Evolutionary conservation across 768 basidiomycete genomes (phyloP).

Genomic region (Punctularia strigosozonata): DNA sequence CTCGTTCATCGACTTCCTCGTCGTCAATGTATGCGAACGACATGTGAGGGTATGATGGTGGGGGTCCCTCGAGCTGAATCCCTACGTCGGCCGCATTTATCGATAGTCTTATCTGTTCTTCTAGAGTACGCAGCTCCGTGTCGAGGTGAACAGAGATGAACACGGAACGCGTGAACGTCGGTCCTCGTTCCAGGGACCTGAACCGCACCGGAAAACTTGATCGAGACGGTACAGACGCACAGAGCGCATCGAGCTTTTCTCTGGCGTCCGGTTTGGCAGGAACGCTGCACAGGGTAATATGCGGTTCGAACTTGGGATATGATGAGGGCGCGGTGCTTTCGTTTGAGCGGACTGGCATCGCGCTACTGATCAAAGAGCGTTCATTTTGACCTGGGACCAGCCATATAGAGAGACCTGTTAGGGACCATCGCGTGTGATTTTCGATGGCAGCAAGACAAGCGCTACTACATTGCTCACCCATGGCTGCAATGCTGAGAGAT

Average conservation of each 20-base stretch:
- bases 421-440: too few relatives aligned
- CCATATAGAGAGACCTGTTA: slow-evolving; percentile 62
- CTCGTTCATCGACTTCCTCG: slow-evolving; percentile 47
- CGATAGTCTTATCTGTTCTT: slow-evolving; percentile 29
- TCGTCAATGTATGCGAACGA: slow-evolving; percentile 67
- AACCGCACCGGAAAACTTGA: slow-evolving; percentile 33
- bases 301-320: slow-evolving; percentile 54
- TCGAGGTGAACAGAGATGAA: slow-evolving; percentile 40
- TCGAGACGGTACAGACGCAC: slow-evolving; percentile 27
- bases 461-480: too few relatives aligned
- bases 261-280: slow-evolving; percentile 17
- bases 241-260: slow-evolving; percentile 23
- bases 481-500: too few relatives aligned
- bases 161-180: slow-evolving; percentile 63
- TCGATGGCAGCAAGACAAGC: too few relatives aligned
- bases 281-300: slow-evolving; percentile 53
- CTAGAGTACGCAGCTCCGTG: slow-evolving; percentile 33
- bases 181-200: slow-evolving; percentile 39
- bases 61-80: slow-evolving; percentile 26
- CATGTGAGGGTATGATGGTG: slow-evolving; percentile 58
- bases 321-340: slow-evolving; percentile 25
- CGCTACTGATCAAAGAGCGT: slow-evolving; percentile 27
- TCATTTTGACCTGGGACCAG: slow-evolving; percentile 45
- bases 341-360: slow-evolving; percentile 32
- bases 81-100: too few relatives aligned